These are phyloP conservation scores for Mortierella sp. DNA, from an alignment of 371 early-diverging fungal genomes.

Conservation along the genomic window DNA sequence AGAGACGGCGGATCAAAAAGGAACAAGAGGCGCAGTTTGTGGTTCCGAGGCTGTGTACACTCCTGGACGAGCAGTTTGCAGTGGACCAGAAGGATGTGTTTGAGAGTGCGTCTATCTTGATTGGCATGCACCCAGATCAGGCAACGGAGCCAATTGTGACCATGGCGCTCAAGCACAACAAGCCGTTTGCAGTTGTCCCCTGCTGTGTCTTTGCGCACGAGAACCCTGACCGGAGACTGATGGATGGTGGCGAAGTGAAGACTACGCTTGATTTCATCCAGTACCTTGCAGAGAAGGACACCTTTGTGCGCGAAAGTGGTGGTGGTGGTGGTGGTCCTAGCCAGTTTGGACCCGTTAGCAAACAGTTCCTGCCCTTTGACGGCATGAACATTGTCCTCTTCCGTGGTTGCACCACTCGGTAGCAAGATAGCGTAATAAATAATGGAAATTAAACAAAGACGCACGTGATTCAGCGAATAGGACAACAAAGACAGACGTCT, in stretches of 20 bases:
- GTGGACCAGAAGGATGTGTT: constrained; percentile 48
- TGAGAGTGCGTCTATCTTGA: constrained; percentile 55
- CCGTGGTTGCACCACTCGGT: background rate
- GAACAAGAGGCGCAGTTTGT: constrained; percentile 26
- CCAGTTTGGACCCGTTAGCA: constrained; percentile 1
- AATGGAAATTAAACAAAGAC: background rate
- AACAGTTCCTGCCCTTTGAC: constrained; percentile 51
- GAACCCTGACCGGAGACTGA: constrained; percentile 58
- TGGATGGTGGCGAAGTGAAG: constrained; percentile 59
- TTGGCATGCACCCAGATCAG: constrained; percentile 72
- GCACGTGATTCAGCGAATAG: background rate
- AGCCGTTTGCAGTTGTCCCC: constrained; percentile 70
- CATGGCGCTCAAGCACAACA: constrained; percentile 60
- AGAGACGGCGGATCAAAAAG: constrained; percentile 48
- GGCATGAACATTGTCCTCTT: constrained; percentile 52
- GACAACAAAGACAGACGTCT: background rate
- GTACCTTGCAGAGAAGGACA: constrained; percentile 65
- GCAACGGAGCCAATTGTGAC: constrained; percentile 72
- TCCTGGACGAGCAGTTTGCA: constrained; percentile 62
- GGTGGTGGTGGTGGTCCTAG: background rate
- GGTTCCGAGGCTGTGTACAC: constrained; percentile 50
- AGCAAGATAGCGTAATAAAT: constrained; percentile 8
- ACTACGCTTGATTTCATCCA: constrained; percentile 68
- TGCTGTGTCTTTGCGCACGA: constrained; percentile 72
- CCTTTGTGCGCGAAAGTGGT: background rate